These are phyloP conservation scores for Trichosporon sp. DNA, from an alignment of 1,284 basidiomycete species.

Conservation along the genomic window DNA sequence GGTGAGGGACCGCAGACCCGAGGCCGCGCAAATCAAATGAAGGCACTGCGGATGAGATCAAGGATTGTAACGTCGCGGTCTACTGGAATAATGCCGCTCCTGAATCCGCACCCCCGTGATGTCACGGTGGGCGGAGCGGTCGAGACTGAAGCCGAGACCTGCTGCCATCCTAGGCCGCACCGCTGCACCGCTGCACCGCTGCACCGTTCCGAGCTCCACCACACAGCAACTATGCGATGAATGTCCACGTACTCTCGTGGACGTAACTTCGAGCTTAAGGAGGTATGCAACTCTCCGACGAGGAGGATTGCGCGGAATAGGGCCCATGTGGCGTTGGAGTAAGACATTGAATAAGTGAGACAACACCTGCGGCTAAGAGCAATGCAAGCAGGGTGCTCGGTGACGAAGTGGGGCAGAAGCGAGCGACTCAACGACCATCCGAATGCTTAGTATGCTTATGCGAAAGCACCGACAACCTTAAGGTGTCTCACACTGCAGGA, in stretches of 20 bases:
- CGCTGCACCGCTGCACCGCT: not conserved
- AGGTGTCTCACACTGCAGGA: not conserved
- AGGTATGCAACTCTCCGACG: not conserved
- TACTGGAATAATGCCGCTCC: not conserved
- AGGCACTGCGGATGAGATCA: not conserved
- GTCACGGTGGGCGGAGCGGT: not conserved
- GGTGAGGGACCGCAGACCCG: not conserved
- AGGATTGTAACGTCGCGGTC: not conserved
- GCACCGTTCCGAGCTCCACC: not conserved
- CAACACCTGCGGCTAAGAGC: not conserved
- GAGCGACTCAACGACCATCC: not conserved
- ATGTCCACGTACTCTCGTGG: not conserved
- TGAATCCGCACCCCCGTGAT: not conserved
- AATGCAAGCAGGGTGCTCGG: not conserved
- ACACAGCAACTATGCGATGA: not conserved
- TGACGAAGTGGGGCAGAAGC: not conserved
- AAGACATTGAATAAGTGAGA: not conserved
- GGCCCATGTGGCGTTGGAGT: not conserved
- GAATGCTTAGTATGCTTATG: not conserved
- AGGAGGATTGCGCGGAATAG: not conserved
- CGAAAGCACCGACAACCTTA: not conserved
- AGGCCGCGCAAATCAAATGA: not conserved
- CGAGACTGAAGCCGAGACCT: not conserved
- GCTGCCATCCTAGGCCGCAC: not conserved
- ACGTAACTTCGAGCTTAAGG: not conserved